Evolutionary conservation across 306 rosid species (phyloP).

Genomic region (Castanea mollissima): DNA sequence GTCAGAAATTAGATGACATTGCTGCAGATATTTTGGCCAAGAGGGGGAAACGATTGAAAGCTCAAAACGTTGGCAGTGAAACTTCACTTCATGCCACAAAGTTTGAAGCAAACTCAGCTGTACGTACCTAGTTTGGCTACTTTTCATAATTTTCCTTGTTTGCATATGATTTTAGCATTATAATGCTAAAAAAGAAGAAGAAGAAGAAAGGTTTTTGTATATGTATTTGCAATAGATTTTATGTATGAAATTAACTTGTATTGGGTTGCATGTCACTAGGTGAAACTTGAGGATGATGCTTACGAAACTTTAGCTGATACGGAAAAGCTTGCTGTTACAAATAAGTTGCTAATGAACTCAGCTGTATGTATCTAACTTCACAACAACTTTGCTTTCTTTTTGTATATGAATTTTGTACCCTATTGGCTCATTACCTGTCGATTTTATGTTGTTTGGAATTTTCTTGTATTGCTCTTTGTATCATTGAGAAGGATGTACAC

Average conservation of each 20-base stretch:
- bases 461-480: not conserved
- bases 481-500: not conserved
- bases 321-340: not conserved
- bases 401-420: not conserved
- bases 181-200: not conserved
- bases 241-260: not conserved
- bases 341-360: not conserved
- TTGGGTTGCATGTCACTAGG: not conserved
- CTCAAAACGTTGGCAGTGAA: not conserved
- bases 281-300: not conserved
- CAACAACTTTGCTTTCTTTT: not conserved
- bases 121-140: not conserved
- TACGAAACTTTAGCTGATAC: not conserved
- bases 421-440: not conserved
- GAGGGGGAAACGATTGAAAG: not conserved
- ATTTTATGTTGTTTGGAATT: not conserved
- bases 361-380: not conserved
- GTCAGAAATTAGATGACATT: not conserved
- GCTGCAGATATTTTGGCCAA: not conserved
- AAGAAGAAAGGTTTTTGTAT: no score
- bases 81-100: not conserved
- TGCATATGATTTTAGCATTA: not conserved
- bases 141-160: not conserved
- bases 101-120: not conserved
- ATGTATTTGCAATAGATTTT: not conserved